Evolutionary conservation across 345 rosid genomes (phyloP).

Genomic region (Eucalyptus polybractea): DNA sequence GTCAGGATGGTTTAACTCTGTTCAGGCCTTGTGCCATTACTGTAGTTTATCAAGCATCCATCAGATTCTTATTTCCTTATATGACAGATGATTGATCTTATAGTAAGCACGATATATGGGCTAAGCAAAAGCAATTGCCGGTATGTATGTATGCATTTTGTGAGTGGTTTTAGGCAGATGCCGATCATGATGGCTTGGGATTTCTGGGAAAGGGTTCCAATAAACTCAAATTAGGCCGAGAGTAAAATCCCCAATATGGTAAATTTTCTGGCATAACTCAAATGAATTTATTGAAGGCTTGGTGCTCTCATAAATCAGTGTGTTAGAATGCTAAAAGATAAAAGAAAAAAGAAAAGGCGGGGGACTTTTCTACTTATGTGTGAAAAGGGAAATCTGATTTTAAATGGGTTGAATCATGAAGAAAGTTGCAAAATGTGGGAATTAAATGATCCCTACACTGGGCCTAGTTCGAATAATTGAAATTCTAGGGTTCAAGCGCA

Average conservation of each 20-base stretch:
- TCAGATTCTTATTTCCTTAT: neutral
- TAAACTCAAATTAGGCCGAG: neutral
- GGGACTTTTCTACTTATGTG: neutral
- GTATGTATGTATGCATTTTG: neutral
- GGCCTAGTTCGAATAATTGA: neutral
- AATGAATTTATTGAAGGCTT: neutral
- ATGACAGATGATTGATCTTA: neutral
- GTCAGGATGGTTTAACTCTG: neutral
- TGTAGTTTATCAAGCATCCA: neutral
- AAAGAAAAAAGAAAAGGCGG: neutral
- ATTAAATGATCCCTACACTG: neutral
- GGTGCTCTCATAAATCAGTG: neutral
- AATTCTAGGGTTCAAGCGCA: neutral
- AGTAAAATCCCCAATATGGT: neutral
- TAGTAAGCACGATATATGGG: neutral
- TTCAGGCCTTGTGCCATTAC: neutral
- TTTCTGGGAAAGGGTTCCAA: neutral
- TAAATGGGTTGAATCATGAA: neutral
- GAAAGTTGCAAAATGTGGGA: neutral
- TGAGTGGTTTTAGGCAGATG: neutral
- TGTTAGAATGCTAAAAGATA: neutral
- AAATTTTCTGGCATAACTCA: neutral
- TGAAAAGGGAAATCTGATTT: neutral
- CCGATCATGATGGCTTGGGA: neutral
- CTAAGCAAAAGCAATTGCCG: neutral